Base-by-base conservation (phyloP, 805 yeast species). In the Candida vartiovaarae region DNA sequence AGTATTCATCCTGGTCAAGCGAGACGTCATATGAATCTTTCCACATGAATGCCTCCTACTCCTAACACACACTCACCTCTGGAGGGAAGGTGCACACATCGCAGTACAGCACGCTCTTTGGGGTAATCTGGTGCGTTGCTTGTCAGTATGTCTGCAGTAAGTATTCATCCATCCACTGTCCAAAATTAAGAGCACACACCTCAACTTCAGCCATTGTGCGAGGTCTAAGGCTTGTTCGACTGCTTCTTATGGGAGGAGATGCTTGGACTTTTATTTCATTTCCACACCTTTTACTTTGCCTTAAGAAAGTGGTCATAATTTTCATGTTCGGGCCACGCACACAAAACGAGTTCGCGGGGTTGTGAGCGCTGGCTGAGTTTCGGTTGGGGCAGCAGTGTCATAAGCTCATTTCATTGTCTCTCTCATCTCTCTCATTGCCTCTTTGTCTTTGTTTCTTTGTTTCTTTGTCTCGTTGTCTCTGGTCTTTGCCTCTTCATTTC, bases 61-160 rank as follows among this genome's bases (percentile, higher is more conserved):
- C 8, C 6, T 26, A 6, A 3, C n/a, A 3, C 29, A 32, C 36
- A 47, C 59, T 40, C 34, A 51, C 59, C 46, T 80, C 96, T 4
- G 87, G 87, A n/a, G 96, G 95, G 59, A 75, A 81, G 2, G 87
- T 66, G 61, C 96, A 87, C 10, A 86, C 75, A 5, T 78, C 88
- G 61, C 96, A 87, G 66, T 87, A 87, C 11, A 74, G 57, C 23
- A 81, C 76, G 25, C 61, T 57, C 50, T 60, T 67, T 31, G 72
- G 62, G 30, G 48, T 42, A 26, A 50, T 42, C 20, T 15, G 20
- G 20, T 15, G 20, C 20, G 20, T 15, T 15, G 20, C 20, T 15
- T 15, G 20, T 15, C 2, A 15, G 49, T 45, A 27, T 10, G 20
- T 1, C 20, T 28, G n/a, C 10, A 24, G 42, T 43, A 39, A 40